A percentile compares a stretch with the other conserved stretches of the same genome.
Conservation (phyloP, 1,139 yeast species). For the Pichia norvegensis region DNA sequence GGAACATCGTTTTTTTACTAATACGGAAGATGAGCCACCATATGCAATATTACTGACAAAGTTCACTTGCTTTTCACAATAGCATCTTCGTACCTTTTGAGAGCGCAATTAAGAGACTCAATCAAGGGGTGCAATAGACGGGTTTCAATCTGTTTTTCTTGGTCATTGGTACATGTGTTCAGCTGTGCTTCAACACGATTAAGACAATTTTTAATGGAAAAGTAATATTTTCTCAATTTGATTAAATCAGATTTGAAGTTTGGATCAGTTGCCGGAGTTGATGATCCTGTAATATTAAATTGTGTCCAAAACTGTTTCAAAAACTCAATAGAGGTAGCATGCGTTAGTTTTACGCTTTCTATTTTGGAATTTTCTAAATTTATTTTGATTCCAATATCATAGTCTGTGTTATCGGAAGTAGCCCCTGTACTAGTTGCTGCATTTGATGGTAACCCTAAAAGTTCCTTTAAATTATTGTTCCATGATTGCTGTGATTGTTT, state of each 20-base stretch:
- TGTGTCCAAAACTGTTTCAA: conserved; percentile 64
- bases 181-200: conserved; percentile 36
- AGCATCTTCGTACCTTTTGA: conserved; percentile 30
- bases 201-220: conserved; percentile 40
- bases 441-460: conserved; percentile 11
- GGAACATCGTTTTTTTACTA: neutral
- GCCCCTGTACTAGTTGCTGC: conserved; percentile 8
- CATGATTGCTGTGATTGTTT: conserved; percentile 44
- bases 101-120: conserved; percentile 33
- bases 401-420: conserved; percentile 20
- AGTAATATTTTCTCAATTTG: conserved; percentile 35
- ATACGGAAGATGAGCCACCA: no score
- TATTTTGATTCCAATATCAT: conserved; percentile 15
- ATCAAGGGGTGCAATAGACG: conserved; percentile 32
- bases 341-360: conserved; percentile 43
- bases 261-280: conserved; percentile 39
- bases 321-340: conserved; percentile 64
- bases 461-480: conserved; percentile 18
- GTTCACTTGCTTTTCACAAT: conserved; percentile 21
- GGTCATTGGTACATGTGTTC: conserved; percentile 18
- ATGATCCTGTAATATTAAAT: conserved; percentile 36
- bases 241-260: conserved; percentile 37
- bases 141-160: conserved; percentile 23
- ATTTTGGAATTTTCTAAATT: conserved; percentile 19
- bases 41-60: no score